phyloP scores from a whole-genome alignment of 139 green algal species.

The Chlamydomonas sphaeroides region DNA sequence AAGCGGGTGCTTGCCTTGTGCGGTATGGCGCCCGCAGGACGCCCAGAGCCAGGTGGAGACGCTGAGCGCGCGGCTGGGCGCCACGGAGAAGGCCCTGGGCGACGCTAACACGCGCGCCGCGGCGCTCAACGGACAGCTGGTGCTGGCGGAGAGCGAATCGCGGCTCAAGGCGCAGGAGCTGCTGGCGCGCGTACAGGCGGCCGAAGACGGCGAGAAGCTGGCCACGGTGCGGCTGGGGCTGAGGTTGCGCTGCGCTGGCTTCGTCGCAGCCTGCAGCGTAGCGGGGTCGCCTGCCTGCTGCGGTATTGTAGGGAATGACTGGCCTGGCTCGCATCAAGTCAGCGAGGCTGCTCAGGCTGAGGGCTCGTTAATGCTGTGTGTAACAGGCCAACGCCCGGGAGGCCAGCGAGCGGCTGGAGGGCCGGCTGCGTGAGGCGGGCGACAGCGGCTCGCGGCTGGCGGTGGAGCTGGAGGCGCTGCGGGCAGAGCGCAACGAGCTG shows the following conservation, averaged over 20 bases:
- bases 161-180: constrained; percentile 42
- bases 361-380: too few species aligned
- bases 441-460: constrained; percentile 13
- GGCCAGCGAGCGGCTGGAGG: constrained; percentile 32
- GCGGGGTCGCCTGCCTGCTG: not conserved
- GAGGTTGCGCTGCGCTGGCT: not conserved
- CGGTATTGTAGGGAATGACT: not conserved
- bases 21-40: constrained; percentile 17
- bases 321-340: not conserved
- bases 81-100: constrained; percentile 29
- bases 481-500: constrained; percentile 29
- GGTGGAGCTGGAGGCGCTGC: constrained; percentile 20
- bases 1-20: too few species aligned
- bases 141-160: constrained; percentile 44
- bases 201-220: constrained; percentile 35
- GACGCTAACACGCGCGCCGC: constrained; percentile 39
- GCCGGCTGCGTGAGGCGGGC: constrained; percentile 10
- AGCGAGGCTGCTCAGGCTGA: too few species aligned
- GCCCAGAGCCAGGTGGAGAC: constrained; percentile 26
- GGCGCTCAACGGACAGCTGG: constrained; percentile 38
- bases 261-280: too few species aligned
- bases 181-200: constrained; percentile 13
- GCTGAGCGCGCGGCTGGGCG: constrained; percentile 24
- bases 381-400: constrained; percentile 16
- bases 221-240: constrained; percentile 6